phyloP scores from a whole-genome alignment of 768 basidiomycete species.

The Podaxis sp. region DNA sequence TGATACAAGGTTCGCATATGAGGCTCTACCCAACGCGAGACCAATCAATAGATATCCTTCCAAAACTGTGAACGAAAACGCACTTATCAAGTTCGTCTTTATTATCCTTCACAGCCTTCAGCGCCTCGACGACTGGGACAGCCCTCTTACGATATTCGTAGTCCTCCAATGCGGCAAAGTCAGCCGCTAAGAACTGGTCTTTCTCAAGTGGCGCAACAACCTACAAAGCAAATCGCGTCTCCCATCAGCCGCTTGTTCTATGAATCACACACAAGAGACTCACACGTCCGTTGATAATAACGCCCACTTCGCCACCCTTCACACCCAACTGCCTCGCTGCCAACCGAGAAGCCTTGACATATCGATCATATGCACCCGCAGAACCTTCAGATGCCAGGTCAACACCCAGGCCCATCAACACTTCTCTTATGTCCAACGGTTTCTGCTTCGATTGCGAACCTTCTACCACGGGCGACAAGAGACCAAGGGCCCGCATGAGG shows the following conservation, averaged over 20 bases:
- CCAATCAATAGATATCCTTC: neutral
- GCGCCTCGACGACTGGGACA: conserved; percentile 64
- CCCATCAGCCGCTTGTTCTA: neutral
- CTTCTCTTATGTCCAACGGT: conserved; percentile 32
- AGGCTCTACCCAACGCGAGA: conserved; percentile 36
- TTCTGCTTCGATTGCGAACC: conserved; percentile 34
- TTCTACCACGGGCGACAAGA: neutral
- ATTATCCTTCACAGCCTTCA: conserved; percentile 51
- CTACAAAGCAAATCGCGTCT: conserved; percentile 37
- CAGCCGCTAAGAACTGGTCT: conserved; percentile 63
- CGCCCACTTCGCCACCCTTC: conserved; percentile 54
- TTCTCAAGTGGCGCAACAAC: conserved; percentile 71
- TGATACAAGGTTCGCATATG: conserved; percentile 59
- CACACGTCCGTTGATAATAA: conserved; percentile 86
- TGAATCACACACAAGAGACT: conserved; percentile 25
- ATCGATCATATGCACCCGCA: conserved; percentile 38
- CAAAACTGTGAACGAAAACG: neutral
- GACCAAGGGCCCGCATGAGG: conserved; percentile 34
- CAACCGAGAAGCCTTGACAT: conserved; percentile 42
- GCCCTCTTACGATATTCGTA: conserved; percentile 78
- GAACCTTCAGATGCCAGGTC: conserved; percentile 30
- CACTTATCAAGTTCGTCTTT: conserved; percentile 27
- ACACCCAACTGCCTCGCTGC: conserved; percentile 60
- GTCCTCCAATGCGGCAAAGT: conserved; percentile 67
- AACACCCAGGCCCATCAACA: conserved; percentile 33